Evolutionary conservation across 2,329 filamentous ascomycete species (phyloP), one percentile per base, ranked within the genome.

Genomic region (Neonectria ditissima): DNA sequence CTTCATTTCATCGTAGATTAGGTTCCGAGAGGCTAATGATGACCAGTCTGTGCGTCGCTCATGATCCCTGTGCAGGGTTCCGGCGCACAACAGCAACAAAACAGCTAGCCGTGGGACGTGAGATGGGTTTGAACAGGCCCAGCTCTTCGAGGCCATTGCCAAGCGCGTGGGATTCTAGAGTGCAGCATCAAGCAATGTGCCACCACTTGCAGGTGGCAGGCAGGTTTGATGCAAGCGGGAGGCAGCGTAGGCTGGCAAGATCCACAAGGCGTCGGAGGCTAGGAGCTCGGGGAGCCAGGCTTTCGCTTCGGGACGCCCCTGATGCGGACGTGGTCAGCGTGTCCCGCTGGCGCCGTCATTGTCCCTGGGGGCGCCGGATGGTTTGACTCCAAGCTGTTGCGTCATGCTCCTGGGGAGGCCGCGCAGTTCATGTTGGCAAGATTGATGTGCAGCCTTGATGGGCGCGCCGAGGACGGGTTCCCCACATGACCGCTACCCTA

Each of bases 1-100:
- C 41, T 54, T 62, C 59, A 62, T 62, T 62, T 62, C 54, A 57
- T 62, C 47, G 39, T 53, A 51, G 59, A 61, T 61, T 55, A 52
- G 51, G 52, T 44, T 55, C 52, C 26, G 37, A 30, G 14, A 50
- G 18, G 55, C 20, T 58, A 47, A 52, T 54, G 24, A 53, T 39
- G 37, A 43, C 30, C 34, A 41, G 55, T 63, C 60, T 48, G 54
- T 63, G 60, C 60, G 48, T 54, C 44, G 41, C 5, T 16, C 22
- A 34, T 39, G 59, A 26, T 34, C 24, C 26, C 54, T 43, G 44
- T 54, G 41, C 54, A 50, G 41, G 20, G 24, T 34, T 20, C 30
- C 32, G 39, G 53, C 37, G 39, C n/a, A 13, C 7, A 22, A 30
- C 30, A 44, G 18, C n/a, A n/a, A n/a, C n/a, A 13, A 4, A 22